These are phyloP conservation scores for Penicillium sp. DNA, from an alignment of 2,329 filamentous ascomycete genomes.

Conservation along the genomic window DNA sequence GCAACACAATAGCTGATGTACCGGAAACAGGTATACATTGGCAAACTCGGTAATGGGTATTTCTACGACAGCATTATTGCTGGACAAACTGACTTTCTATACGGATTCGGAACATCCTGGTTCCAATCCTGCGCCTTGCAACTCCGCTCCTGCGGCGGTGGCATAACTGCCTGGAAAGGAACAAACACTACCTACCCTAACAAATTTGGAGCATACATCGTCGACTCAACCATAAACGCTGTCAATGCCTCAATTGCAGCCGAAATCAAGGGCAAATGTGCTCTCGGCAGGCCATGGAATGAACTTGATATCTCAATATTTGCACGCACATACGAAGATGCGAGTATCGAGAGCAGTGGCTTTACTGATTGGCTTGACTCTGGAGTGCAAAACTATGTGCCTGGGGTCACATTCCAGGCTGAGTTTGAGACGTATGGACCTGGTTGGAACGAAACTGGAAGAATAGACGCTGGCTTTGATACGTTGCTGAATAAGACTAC, in stretches of 20 bases:
- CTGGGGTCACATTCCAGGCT: slow-evolving; percentile 52
- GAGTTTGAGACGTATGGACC: slow-evolving; percentile 53
- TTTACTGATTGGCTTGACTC: slow-evolving; percentile 52
- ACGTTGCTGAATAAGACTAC: slow-evolving; percentile 42
- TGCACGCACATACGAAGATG: slow-evolving; percentile 53
- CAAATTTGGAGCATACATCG: slow-evolving; percentile 64
- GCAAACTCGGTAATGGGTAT: slow-evolving; percentile 64
- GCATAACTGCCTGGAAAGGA: slow-evolving; percentile 67
- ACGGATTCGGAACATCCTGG: slow-evolving; percentile 64
- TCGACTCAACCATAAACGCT: slow-evolving; percentile 51
- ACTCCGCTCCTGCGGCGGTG: slow-evolving; percentile 60
- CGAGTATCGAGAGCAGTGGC: slow-evolving; percentile 49
- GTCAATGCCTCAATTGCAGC: slow-evolving; percentile 48
- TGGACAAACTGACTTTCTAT: slow-evolving; percentile 62
- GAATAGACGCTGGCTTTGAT: slow-evolving; percentile 40
- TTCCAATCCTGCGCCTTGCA: slow-evolving; percentile 52
- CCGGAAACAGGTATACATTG: slow-evolving; percentile 51
- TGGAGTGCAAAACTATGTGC: slow-evolving; percentile 36
- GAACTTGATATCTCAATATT: slow-evolving; percentile 56
- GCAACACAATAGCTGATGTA: neutral
- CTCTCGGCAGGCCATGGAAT: slow-evolving; percentile 63
- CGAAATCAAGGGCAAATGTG: slow-evolving; percentile 45
- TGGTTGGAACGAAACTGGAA: slow-evolving; percentile 50
- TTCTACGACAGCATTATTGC: slow-evolving; percentile 59
- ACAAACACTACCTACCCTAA: slow-evolving; percentile 63